Evolutionary conservation across 257 asterid genomes (phyloP).

Genomic region (Solanum clarkiae): DNA sequence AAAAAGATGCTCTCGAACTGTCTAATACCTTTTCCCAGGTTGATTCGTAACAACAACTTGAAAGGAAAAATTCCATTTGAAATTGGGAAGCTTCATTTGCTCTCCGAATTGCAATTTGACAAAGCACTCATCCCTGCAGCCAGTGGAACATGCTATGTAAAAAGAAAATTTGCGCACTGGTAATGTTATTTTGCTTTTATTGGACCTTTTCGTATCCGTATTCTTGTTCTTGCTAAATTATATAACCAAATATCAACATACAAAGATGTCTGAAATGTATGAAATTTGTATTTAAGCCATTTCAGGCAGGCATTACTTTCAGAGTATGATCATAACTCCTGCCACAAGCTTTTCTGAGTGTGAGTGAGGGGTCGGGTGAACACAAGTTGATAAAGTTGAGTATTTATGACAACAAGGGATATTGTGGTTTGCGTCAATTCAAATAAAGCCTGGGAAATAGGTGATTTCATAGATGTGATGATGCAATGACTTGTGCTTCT

Average conservation of each 20-base stretch:
- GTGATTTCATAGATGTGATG: neutral
- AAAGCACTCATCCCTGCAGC: constrained; percentile 29
- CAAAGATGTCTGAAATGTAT: neutral
- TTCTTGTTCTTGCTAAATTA: neutral
- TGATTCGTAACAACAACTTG: constrained; percentile 59
- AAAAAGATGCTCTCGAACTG: neutral
- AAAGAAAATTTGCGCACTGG: constrained; percentile 78
- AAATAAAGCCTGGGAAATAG: neutral
- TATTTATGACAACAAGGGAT: neutral
- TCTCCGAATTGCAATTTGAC: constrained; percentile 46
- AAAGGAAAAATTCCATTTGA: constrained; percentile 63
- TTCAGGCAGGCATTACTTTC: neutral
- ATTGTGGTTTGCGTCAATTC: neutral
- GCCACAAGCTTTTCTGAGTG: neutral
- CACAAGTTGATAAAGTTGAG: neutral
- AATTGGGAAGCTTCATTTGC: constrained; percentile 50
- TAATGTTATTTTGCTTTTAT: constrained; percentile 9
- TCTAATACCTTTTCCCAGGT: constrained; percentile 23
- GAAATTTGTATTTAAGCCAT: neutral
- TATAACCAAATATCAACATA: neutral
- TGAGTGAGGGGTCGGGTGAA: neutral
- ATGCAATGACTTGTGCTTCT: neutral
- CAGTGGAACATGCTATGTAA: constrained; percentile 36
- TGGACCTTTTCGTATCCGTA: neutral
- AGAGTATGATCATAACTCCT: neutral